Percentiles rank a stretch among this genome's conserved stretches.
Evolutionary conservation across 1,284 basidiomycete genomes (phyloP).

Genomic region (Melampsora larici-populina): DNA sequence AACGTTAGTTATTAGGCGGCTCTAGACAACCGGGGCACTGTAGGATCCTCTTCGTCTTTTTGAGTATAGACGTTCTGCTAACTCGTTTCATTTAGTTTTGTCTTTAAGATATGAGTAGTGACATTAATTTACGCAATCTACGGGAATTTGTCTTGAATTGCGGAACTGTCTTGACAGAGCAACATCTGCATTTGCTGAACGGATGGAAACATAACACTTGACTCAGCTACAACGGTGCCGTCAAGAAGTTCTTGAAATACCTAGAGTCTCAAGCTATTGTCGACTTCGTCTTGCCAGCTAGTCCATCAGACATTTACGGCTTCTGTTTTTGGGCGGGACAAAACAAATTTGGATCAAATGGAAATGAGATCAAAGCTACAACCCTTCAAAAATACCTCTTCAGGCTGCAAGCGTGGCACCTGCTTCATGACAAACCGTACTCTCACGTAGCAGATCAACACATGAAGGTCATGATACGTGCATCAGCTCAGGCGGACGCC

Average conservation of each 20-base stretch:
- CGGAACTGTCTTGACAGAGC: no score
- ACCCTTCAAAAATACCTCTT: background rate
- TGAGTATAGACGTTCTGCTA: no score
- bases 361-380: background rate
- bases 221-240: background rate
- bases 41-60: no score
- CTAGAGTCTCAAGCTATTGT: background rate
- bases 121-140: background rate
- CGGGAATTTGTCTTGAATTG: no score
- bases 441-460: background rate
- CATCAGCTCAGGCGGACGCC: background rate
- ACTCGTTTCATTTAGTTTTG: no score
- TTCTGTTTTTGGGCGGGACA: slow-evolving; percentile 6
- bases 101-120: no score
- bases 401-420: slow-evolving; percentile 7
- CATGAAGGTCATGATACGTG: background rate
- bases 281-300: background rate
- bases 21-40: no score
- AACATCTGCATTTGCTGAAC: background rate
- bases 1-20: no score
- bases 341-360: background rate
- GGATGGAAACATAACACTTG: background rate
- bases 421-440: background rate
- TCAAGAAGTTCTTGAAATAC: no score
- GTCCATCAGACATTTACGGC: background rate